Evolutionary conservation across 2,329 filamentous ascomycete genomes (phyloP).

Genomic region (Talaromyces sp.): DNA sequence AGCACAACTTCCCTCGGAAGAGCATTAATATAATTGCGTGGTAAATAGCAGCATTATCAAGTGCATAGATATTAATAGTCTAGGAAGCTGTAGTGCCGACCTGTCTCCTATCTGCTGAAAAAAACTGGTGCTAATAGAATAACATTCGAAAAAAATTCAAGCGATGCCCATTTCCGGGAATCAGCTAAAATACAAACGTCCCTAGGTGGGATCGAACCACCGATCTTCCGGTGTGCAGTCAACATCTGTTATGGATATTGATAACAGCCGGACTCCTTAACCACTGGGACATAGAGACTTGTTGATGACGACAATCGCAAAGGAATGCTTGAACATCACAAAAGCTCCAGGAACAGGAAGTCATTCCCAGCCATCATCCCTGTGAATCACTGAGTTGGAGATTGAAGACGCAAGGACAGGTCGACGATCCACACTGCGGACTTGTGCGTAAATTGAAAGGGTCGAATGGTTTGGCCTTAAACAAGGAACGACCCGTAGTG

Average conservation of each 20-base stretch:
- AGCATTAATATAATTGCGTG: neutral
- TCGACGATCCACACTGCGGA: neutral
- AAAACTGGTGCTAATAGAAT: no score
- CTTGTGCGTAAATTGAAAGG: neutral
- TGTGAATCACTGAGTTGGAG: neutral
- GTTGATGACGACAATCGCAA: neutral
- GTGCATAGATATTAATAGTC: neutral
- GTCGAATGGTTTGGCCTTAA: slow-evolving; percentile 4
- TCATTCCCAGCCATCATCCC: slow-evolving; percentile 10
- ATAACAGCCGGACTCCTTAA: slow-evolving; percentile 13
- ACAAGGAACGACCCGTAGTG: neutral
- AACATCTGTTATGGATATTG: neutral
- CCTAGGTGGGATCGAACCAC: slow-evolving; percentile 43
- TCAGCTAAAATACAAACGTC: slow-evolving; percentile 23
- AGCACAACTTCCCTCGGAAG: slow-evolving; percentile 6
- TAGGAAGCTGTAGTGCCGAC: neutral
- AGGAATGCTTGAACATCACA: neutral
- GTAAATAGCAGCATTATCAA: neutral
- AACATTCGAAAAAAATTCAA: no score
- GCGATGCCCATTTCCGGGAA: no score
- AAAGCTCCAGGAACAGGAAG: neutral
- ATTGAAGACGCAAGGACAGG: slow-evolving; percentile 16
- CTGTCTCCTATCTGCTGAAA: neutral
- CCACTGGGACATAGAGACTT: slow-evolving; percentile 14
- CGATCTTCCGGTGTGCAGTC: slow-evolving; percentile 28